Evolutionary conservation across 2,329 filamentous ascomycete genomes (phyloP), one percentile per base, ranked within the genome.

Genomic region (Diaporthe australafricana): DNA sequence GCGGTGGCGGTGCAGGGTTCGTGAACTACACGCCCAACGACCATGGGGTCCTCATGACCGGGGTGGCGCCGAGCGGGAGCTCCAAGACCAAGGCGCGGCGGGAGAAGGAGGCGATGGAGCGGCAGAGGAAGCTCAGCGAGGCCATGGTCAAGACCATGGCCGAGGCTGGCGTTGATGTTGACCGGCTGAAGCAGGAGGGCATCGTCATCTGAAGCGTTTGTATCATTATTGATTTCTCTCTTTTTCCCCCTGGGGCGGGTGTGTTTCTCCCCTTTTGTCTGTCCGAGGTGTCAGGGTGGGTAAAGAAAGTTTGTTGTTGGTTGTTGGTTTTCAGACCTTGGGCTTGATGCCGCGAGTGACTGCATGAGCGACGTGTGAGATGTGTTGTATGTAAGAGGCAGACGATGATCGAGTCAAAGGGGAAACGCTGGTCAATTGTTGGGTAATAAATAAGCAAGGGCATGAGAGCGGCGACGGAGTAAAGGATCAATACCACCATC

Each of bases 31-130:
- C 95, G 1, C 92, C 94, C 0, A 86, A 88, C 63, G 95, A 99
- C 81, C 92, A 91, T 77, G 85, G 88, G 17, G 90, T 93, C 79
- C 91, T 99, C 53, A 89, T 99, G 81, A 94, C 90, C 9, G 96
- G 95, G 6, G 96, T 99, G 16, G 96, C 96, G 56, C 96, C 96
- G 0, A 95, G 92, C 75, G 96, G 96, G 12, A 95, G 92, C 76
- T 93, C 90, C 76, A 98, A 98, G 88, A 98, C 96, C 11, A 98
- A 98, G 80, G 94, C 94, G n/a, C 85, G 95, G 70, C 86, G 96
- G 65, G 96, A 98, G 81, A 93, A 94, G 80, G 96, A 98, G 84
- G 94, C 94, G 1, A 86, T 89, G 68, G 96, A 98, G 78, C 91
- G 92, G 82, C 86, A 93, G 77, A 84, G 91, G 76, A 87, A 88